Conservation (phyloP, 1,284 basidiomycete genomes). For the Blastosporella zonata region DNA sequence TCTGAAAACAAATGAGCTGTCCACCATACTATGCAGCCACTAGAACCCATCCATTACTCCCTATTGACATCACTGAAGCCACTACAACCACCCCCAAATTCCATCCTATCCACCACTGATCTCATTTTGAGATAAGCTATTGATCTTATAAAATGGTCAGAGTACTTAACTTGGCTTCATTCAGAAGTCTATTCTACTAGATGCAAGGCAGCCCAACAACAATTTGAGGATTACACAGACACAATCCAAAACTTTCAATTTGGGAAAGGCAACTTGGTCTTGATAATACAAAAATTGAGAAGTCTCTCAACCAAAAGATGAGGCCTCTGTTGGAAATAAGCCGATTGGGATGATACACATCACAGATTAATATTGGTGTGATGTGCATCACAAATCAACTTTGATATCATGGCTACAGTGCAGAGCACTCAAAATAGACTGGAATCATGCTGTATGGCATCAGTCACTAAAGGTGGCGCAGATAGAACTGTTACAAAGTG, state of each 20-base stretch:
- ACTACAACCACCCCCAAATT: slow-evolving; percentile 25
- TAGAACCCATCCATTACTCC: slow-evolving; percentile 36
- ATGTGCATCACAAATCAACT: too few relatives aligned
- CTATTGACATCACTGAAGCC: slow-evolving; percentile 37
- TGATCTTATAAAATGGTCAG: slow-evolving; percentile 13
- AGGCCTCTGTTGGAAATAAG: too few relatives aligned
- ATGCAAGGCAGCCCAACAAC: neutral
- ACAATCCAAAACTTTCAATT: slow-evolving; percentile 33
- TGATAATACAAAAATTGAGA: slow-evolving; percentile 30
- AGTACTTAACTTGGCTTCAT: slow-evolving; percentile 10
- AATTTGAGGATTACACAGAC: slow-evolving; percentile 15
- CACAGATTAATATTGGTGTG: too few relatives aligned
- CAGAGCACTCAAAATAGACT: too few relatives aligned
- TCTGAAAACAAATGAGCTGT: neutral
- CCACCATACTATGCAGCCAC: slow-evolving; percentile 27
- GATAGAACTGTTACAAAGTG: too few relatives aligned
- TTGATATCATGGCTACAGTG: too few relatives aligned
- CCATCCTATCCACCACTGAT: slow-evolving; percentile 24
- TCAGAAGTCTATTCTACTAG: neutral
- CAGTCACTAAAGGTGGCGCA: too few relatives aligned
- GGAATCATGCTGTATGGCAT: too few relatives aligned
- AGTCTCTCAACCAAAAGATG: slow-evolving; percentile 8
- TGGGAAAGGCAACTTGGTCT: slow-evolving; percentile 20
- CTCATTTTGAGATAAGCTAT: slow-evolving; percentile 28
- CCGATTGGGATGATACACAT: too few relatives aligned